A percentile compares a stretch with the other conserved stretches of the same genome.
phyloP scores from a whole-genome alignment of 139 green algal species.

The Bryopsis sp. region DNA sequence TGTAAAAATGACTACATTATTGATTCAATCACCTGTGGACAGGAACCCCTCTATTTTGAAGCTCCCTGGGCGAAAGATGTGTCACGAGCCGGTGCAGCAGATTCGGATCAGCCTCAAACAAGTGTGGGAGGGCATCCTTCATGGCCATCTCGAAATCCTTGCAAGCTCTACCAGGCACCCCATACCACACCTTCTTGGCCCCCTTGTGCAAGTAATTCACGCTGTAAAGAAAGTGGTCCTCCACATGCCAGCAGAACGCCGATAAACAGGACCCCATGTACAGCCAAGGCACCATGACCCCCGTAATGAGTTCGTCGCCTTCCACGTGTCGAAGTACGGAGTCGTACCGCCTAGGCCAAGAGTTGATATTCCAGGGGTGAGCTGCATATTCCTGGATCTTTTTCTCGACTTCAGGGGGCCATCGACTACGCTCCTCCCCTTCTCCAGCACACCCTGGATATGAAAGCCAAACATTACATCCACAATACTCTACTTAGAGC shows the following conservation, averaged over 20 bases:
- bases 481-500: too few relatives aligned
- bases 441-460: too few relatives aligned
- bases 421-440: too few relatives aligned
- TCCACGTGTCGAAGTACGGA: slow-evolving; percentile 55
- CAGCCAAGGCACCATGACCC: slow-evolving; percentile 80
- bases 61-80: slow-evolving; percentile 10
- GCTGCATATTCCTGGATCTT: too few relatives aligned
- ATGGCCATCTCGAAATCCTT: slow-evolving; percentile 50
- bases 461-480: too few relatives aligned
- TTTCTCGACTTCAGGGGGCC: too few relatives aligned
- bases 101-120: slow-evolving; percentile 51
- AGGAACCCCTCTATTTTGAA: slow-evolving; percentile 49
- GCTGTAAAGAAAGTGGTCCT: slow-evolving; percentile 80
- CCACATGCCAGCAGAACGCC: slow-evolving; percentile 72
- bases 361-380: slow-evolving; percentile 80
- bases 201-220: slow-evolving; percentile 79
- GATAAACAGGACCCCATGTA: slow-evolving; percentile 57
- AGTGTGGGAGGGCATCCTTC: slow-evolving; percentile 56
- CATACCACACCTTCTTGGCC: slow-evolving; percentile 60
- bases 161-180: slow-evolving; percentile 45
- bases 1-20: too few relatives aligned
- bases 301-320: slow-evolving; percentile 59
- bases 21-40: slow-evolving; percentile 62
- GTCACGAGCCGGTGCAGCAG: slow-evolving; percentile 68
- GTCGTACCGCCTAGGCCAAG: slow-evolving; percentile 46